These are phyloP conservation scores for Jasminum sambac DNA, from an alignment of 257 asterid genomes.

Conservation along the genomic window DNA sequence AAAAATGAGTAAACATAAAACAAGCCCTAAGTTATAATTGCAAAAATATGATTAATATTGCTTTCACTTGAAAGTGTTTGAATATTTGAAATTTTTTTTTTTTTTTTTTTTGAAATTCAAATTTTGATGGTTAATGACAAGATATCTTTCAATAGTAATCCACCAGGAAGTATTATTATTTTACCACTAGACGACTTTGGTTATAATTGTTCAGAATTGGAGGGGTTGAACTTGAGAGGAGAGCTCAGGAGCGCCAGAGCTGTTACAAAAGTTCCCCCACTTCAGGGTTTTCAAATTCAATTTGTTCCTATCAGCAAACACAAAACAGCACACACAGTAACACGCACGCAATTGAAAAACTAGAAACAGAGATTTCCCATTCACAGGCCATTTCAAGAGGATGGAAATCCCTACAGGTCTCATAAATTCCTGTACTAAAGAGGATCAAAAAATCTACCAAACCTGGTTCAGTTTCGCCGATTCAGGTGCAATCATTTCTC, in stretches of 20 bases:
- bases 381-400: neutral
- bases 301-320: slow-evolving; percentile 16
- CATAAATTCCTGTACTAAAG: slow-evolving; percentile 43
- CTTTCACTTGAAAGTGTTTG: neutral
- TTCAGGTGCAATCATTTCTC: slow-evolving; percentile 55
- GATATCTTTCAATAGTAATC: too few species aligned
- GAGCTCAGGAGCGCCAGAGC: neutral
- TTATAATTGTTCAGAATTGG: slow-evolving; percentile 24
- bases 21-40: too few species aligned
- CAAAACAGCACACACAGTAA: neutral
- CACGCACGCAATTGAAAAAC: too few species aligned
- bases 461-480: slow-evolving; percentile 76
- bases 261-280: slow-evolving; percentile 44
- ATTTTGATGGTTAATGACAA: neutral
- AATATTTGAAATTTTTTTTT: neutral
- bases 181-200: slow-evolving; percentile 11
- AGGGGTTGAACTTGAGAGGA: slow-evolving; percentile 22
- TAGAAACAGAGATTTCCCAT: neutral
- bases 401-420: slow-evolving; percentile 52
- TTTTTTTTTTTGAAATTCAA: neutral
- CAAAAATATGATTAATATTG: too few species aligned
- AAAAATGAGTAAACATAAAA: too few species aligned
- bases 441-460: slow-evolving; percentile 58
- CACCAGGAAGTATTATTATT: too few species aligned
- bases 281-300: slow-evolving; percentile 41